Evolutionary conservation across 495 filamentous ascomycete genomes (phyloP).

Genomic region (Hamigera avellanea): DNA sequence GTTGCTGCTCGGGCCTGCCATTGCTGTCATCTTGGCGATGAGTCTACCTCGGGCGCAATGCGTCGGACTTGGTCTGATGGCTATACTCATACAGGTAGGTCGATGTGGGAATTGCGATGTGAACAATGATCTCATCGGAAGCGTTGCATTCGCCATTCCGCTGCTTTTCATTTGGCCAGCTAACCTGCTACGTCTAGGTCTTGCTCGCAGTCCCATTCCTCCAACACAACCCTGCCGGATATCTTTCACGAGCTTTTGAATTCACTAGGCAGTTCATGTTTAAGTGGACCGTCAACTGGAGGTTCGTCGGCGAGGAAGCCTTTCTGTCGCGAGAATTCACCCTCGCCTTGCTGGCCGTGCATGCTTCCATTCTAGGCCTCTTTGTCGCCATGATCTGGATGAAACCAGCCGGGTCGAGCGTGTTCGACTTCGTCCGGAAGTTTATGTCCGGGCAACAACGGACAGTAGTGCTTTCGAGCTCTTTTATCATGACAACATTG

Average conservation of each 20-base stretch:
- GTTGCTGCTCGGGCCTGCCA: slow-evolving; percentile 66
- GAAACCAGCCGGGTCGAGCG: slow-evolving; percentile 32
- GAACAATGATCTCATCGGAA: no score
- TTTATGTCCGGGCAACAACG: slow-evolving; percentile 42
- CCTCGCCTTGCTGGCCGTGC: slow-evolving; percentile 50
- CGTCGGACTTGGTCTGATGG: slow-evolving; percentile 54
- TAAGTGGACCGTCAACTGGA: slow-evolving; percentile 99
- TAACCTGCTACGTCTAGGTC: slow-evolving; percentile 22
- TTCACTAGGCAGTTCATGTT: slow-evolving; percentile 81
- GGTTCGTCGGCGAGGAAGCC: slow-evolving; percentile 70
- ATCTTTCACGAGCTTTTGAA: slow-evolving; percentile 75
- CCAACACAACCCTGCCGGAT: slow-evolving; percentile 51
- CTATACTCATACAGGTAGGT: slow-evolving; percentile 60
- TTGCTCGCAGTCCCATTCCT: slow-evolving; percentile 71
- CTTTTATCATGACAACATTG: slow-evolving; percentile 67
- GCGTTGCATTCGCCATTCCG: no score
- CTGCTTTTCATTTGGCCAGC: no score
- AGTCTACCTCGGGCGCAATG: slow-evolving; percentile 50
- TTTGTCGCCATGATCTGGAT: slow-evolving; percentile 51
- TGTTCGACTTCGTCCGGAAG: slow-evolving; percentile 38
- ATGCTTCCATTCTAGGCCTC: slow-evolving; percentile 49
- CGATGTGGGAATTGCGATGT: no score
- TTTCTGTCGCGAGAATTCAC: slow-evolving; percentile 75
- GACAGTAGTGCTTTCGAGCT: slow-evolving; percentile 49
- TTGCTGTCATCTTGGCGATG: slow-evolving; percentile 62